phyloP scores from a whole-genome alignment of 805 yeast species.

The Cyberlindnera mycetangii region DNA sequence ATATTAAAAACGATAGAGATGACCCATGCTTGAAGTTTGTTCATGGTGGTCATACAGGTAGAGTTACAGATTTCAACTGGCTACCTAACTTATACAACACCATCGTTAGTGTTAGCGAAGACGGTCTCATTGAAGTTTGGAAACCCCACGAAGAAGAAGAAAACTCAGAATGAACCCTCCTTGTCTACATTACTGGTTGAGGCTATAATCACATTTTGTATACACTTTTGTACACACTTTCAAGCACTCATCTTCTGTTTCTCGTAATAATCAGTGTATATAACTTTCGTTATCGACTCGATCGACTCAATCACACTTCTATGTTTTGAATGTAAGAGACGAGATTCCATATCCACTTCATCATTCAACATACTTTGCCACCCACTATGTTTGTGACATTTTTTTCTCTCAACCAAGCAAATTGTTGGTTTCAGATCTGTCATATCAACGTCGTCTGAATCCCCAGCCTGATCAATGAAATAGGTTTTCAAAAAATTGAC shows the following conservation, averaged over 20 bases:
- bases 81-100: conserved; percentile 59
- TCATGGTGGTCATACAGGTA: conserved; percentile 84
- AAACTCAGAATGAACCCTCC: conserved; percentile 13
- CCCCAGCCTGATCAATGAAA: neutral
- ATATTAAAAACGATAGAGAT: conserved; percentile 52
- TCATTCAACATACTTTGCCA: conserved; percentile 40
- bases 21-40: conserved; percentile 78
- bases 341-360: conserved; percentile 36
- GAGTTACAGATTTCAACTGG: conserved; percentile 65
- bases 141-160: conserved; percentile 37
- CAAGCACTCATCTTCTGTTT: conserved; percentile 1
- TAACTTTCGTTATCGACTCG: conserved; percentile 33
- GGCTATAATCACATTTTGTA: neutral
- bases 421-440: conserved; percentile 16
- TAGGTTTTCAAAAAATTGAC: conserved; percentile 2
- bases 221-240: neutral
- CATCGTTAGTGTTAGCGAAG: conserved; percentile 70
- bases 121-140: conserved; percentile 75
- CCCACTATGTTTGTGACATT: conserved; percentile 53
- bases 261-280: conserved; percentile 38
- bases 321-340: conserved; percentile 24
- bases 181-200: neutral
- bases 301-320: conserved; percentile 27
- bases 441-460: neutral
- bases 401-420: conserved; percentile 53